phyloP scores from a whole-genome alignment of 1,139 yeast species.

The Ashbya aceris region DNA sequence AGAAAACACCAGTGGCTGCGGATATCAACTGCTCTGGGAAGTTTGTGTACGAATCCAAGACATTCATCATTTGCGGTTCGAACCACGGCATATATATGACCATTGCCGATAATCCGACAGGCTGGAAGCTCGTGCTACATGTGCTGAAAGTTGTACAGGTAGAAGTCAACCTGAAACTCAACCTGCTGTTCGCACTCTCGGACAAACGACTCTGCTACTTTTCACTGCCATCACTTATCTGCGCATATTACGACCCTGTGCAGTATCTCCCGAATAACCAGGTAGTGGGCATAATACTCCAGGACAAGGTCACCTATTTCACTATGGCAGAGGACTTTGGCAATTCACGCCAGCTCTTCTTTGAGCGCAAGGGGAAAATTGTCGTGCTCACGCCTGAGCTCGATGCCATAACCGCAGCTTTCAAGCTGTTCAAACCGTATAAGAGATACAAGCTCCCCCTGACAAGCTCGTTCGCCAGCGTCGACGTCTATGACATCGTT shows the following conservation, averaged over 20 bases:
- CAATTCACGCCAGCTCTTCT: slow-evolving; percentile 49
- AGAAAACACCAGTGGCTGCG: slow-evolving; percentile 12
- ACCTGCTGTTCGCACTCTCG: slow-evolving; percentile 50
- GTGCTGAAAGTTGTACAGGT: slow-evolving; percentile 50
- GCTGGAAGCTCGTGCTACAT: slow-evolving; percentile 56
- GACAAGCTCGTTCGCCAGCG: slow-evolving; percentile 39
- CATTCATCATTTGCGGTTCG: slow-evolving; percentile 27
- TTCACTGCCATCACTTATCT: slow-evolving; percentile 39
- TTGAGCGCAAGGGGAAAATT: slow-evolving; percentile 39
- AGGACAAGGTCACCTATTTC: slow-evolving; percentile 43
- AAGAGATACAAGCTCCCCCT: slow-evolving; percentile 31
- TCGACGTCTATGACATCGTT: slow-evolving; percentile 48
- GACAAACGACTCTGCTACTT: slow-evolving; percentile 54
- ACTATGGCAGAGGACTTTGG: slow-evolving; percentile 50
- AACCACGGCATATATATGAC: slow-evolving; percentile 29
- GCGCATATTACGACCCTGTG: slow-evolving; percentile 24
- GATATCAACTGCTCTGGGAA: slow-evolving; percentile 44
- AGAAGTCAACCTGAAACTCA: slow-evolving; percentile 48
- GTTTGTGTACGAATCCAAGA: slow-evolving; percentile 30
- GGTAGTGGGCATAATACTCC: slow-evolving; percentile 28
- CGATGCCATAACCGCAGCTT: slow-evolving; percentile 47
- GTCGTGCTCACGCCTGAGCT: slow-evolving; percentile 31
- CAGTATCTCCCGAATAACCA: slow-evolving; percentile 23
- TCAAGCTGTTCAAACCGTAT: slow-evolving; percentile 45
- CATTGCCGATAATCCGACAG: slow-evolving; percentile 27